Base-by-base conservation (phyloP, 2,329 filamentous ascomycete species). In the Onygena corvina region DNA sequence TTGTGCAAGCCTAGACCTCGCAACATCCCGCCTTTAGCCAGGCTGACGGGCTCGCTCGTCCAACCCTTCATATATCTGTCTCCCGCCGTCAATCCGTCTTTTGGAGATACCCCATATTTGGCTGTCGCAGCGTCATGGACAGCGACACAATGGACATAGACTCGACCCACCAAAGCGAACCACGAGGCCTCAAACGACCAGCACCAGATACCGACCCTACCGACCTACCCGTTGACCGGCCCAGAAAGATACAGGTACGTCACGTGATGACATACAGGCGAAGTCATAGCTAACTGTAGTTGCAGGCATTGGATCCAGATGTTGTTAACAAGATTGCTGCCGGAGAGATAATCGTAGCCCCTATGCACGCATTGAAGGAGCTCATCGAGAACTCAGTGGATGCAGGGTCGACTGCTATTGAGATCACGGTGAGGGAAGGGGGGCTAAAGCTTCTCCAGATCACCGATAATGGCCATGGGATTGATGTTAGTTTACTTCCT, bases 311-410 rank as follows among this genome's bases (percentile, higher is more conserved):
- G 21, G 86, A 94, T 60, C 81, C 85, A 54, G 84, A 92, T 69
- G 92, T 98, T 18, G 85, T 98, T 56, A 98, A 96, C 73, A 98
- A 96, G 66, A 98, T 98, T 57, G 92, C 92, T 0, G 92, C 92
- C 0, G 92, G 92, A 16, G 92, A 98, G 66, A 98, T 98, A 59
- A 98, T 98, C 53, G 88, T 98, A 45, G 90, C 92, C 1, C 93
- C 92, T 0, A 88, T 95, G 23, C 87, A 98, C 66, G 92, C 93
- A 2, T 68, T 98, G 50, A 98, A 98, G 67, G 92, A 98, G 64
- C 72, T 98, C 46, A 88, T 98, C 9, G 92, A 98, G 65, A 98
- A 98, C 60, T 84, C 92, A 3, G 88, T 98, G 12, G 93, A 98
- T 68, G 92, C 93, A n/a, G 90, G 92, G 3, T 86, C 92, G 2